Evolutionary conservation across 2,329 filamentous ascomycete species (phyloP), one percentile per base, ranked within the genome.

Genomic region (Ceratocystis eucalypticola): DNA sequence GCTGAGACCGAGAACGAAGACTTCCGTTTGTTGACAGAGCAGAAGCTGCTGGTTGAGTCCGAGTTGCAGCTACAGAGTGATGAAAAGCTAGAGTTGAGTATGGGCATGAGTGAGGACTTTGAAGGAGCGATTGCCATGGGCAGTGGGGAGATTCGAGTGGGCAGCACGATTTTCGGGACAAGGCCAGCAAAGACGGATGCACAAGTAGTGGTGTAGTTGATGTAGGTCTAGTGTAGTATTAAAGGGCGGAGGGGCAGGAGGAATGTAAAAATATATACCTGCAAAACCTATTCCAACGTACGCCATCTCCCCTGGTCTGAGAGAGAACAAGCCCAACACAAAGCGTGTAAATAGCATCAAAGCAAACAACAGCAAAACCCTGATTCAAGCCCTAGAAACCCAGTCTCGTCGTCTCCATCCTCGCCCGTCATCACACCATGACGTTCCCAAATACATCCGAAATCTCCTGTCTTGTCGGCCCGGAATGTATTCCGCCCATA

Each of bases 51-150:
- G 15, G 84, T 96, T 1, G 83, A 80, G 1, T 73, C 77, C 72
- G 87, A 77, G 68, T 71, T 79, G 22, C 73, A 72, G 0, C 65
- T 78, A 62, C 74, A 79, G 17, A 76, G 80, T 22, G 61, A 53
- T 4, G 55, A 81, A 68, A 69, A 67, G n/a, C 74, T 96, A 71
- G 91, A 96, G 79, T 75, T 97, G 76, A 96, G 92, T 76, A 99
- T 99, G 93, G 93, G 93, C 5, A 99, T 99, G 94, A 96, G 91
- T 74, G 86, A 90, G 72, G 94, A 99, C 75, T 99, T 93, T 75
- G 92, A 96, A 78, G 88, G 87, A 6, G 94, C 94, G 0, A 87
- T 97, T 72, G 77, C 76, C 12, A 79, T 91, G 79, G 94, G 94
- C 0, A 96, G 92, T 76, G 82, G 84, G 71, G 91, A 97, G 80